Evolutionary conservation across 768 basidiomycete genomes (phyloP).

Genomic region (Leccinum ochraceum): DNA sequence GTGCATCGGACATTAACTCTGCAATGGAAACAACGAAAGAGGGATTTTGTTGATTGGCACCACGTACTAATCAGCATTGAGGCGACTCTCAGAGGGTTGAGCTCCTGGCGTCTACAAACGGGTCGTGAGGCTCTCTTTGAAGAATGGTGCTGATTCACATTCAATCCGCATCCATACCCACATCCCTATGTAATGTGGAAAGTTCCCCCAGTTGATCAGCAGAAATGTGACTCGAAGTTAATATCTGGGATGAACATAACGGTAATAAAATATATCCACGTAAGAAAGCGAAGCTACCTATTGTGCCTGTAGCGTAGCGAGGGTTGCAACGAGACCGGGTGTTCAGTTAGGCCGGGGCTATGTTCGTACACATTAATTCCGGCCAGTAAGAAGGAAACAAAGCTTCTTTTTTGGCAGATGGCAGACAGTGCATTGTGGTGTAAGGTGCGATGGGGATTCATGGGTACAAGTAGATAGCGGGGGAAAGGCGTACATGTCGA

Average conservation of each 20-base stretch:
- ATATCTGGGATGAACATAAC: slow-evolving; percentile 23
- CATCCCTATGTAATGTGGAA: slow-evolving; percentile 12
- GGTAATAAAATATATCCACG: slow-evolving; percentile 32
- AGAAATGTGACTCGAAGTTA: slow-evolving; percentile 15
- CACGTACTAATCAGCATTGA: slow-evolving; percentile 8
- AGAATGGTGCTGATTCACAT: neutral
- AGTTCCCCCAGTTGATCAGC: slow-evolving; percentile 16
- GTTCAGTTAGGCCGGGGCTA: slow-evolving; percentile 3
- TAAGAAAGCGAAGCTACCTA: slow-evolving; percentile 23
- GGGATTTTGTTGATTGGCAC: neutral
- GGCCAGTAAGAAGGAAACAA: slow-evolving; percentile 7
- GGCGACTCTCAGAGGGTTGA: neutral
- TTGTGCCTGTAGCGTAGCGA: slow-evolving; percentile 11
- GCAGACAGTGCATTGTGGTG: slow-evolving; percentile 4
- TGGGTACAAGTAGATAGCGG: slow-evolving; percentile 1
- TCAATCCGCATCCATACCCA: slow-evolving; percentile 2
- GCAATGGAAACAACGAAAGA: neutral
- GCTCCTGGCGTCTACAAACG: neutral
- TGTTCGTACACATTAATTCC: slow-evolving; percentile 6
- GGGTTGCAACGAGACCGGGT: slow-evolving; percentile 7
- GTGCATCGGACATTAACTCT: slow-evolving; percentile 2
- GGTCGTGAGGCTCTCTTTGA: neutral
- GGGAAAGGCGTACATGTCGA: neutral
- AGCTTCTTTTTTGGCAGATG: slow-evolving; percentile 5
- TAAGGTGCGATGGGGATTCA: slow-evolving; percentile 5